Evolutionary conservation across 768 basidiomycete genomes (phyloP).

Genomic region (Tulasnella sp.): DNA sequence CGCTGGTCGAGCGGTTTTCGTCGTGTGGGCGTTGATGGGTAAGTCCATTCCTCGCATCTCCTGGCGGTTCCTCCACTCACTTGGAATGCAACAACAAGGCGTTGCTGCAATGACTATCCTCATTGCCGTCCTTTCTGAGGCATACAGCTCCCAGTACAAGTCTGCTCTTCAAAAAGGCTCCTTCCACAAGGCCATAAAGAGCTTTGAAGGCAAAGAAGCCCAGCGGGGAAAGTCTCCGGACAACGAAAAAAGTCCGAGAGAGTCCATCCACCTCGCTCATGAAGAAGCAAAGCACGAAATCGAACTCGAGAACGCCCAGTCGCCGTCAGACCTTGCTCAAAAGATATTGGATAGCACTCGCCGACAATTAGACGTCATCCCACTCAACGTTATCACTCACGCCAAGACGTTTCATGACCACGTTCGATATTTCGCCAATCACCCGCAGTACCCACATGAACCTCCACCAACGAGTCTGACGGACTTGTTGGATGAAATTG

Average conservation of each 20-base stretch:
- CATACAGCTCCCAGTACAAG: conserved; percentile 59
- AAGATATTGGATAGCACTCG: conserved; percentile 21
- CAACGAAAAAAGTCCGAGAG: not conserved
- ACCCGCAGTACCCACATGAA: conserved; percentile 18
- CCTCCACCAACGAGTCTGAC: conserved; percentile 26
- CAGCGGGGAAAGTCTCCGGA: not conserved
- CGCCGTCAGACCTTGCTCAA: conserved; percentile 21
- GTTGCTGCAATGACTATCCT: conserved; percentile 3
- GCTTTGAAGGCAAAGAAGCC: conserved; percentile 34
- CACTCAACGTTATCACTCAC: conserved; percentile 34
- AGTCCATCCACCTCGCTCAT: not conserved
- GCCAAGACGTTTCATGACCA: conserved; percentile 38
- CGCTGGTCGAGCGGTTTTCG: conserved; percentile 66
- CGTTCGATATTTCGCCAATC: conserved; percentile 32
- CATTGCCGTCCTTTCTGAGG: conserved; percentile 52
- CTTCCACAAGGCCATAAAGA: conserved; percentile 42
- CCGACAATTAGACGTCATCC: conserved; percentile 35
- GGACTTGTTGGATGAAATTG: conserved; percentile 39
- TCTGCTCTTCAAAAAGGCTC: conserved; percentile 39
- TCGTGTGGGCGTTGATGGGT: conserved; percentile 70
- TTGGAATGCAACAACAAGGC: not conserved
- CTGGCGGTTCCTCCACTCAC: not conserved
- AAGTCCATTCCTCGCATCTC: not conserved
- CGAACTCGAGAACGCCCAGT: not conserved
- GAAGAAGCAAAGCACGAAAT: not conserved